These are phyloP conservation scores for Cyamopsis tetragonoloba DNA, from an alignment of 306 rosid genomes.

Conservation along the genomic window DNA sequence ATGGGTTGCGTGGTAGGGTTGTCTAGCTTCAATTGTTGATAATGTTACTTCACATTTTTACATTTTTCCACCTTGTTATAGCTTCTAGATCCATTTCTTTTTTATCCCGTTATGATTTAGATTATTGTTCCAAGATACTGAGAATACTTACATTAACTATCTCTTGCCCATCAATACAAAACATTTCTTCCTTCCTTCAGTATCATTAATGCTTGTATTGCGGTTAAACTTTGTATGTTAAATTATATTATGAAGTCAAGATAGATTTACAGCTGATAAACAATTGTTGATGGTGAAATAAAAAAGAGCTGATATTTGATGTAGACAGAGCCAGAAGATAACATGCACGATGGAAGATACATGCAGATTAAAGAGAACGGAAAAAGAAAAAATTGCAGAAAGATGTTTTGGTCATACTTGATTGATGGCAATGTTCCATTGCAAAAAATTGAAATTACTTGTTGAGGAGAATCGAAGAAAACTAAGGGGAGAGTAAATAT, in stretches of 20 bases:
- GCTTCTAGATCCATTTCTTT: constrained; percentile 9
- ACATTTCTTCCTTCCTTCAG: background rate
- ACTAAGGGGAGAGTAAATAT: background rate
- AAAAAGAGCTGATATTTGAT: constrained; percentile 5
- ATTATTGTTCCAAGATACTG: background rate
- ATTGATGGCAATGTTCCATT: background rate
- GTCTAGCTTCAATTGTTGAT: background rate
- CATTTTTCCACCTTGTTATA: constrained; percentile 1
- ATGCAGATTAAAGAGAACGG: background rate
- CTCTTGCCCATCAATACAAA: background rate
- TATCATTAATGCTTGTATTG: background rate
- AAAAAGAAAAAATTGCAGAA: constrained; percentile 5
- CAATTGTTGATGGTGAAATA: background rate
- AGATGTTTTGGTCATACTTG: constrained; percentile 3
- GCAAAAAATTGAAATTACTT: constrained; percentile 11
- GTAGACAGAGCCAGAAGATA: background rate
- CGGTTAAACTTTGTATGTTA: background rate
- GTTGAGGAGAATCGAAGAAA: background rate
- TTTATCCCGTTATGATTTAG: background rate
- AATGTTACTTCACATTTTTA: background rate
- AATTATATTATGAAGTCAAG: constrained; percentile 10
- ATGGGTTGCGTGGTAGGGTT: background rate
- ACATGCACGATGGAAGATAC: background rate
- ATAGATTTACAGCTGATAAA: background rate
- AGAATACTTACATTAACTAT: background rate